These are phyloP conservation scores for Penicillium mononematosum DNA, from an alignment of 495 filamentous ascomycete species.

Conservation along the genomic window DNA sequence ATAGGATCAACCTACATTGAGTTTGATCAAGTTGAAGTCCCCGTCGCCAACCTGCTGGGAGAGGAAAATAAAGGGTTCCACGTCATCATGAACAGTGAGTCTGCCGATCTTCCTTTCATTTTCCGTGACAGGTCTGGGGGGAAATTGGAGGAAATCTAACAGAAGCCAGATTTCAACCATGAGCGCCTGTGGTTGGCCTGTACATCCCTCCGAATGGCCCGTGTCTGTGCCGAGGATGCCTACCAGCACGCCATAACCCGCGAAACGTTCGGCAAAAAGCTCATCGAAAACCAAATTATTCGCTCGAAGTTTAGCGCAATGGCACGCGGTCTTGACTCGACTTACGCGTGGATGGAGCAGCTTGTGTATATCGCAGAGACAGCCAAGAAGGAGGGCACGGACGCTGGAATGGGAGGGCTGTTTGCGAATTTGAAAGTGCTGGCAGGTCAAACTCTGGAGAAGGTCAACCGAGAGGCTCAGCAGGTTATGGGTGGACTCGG, in stretches of 20 bases:
- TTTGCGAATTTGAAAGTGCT: constrained; percentile 45
- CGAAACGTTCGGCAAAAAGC: constrained; percentile 42
- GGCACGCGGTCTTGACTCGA: constrained; percentile 37
- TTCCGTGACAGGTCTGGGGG: too few species aligned
- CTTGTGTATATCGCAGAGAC: constrained; percentile 35
- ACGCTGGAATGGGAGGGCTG: constrained; percentile 36
- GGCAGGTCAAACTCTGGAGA: constrained; percentile 48
- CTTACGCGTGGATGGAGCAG: constrained; percentile 42
- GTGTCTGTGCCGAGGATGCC: constrained; percentile 39
- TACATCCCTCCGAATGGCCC: constrained; percentile 34
- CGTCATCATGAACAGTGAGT: constrained; percentile 40
- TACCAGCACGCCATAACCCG: constrained; percentile 39
- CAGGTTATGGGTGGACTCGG: constrained; percentile 55
- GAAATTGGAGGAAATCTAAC: too few species aligned
- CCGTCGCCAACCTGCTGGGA: constrained; percentile 33
- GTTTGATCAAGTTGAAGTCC: constrained; percentile 39
- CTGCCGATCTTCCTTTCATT: too few species aligned
- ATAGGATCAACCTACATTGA: constrained; percentile 29
- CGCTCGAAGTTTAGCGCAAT: constrained; percentile 39
- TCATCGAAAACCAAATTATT: constrained; percentile 42
- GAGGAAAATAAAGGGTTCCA: constrained; percentile 43
- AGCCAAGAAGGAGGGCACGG: constrained; percentile 19
- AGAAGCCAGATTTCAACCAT: constrained; percentile 37
- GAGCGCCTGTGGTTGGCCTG: constrained; percentile 41
- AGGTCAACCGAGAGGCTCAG: constrained; percentile 51